Evolutionary conservation across 192 early-diverging fungal genomes (phyloP).

Genomic region (Helicostylum pulchrum): DNA sequence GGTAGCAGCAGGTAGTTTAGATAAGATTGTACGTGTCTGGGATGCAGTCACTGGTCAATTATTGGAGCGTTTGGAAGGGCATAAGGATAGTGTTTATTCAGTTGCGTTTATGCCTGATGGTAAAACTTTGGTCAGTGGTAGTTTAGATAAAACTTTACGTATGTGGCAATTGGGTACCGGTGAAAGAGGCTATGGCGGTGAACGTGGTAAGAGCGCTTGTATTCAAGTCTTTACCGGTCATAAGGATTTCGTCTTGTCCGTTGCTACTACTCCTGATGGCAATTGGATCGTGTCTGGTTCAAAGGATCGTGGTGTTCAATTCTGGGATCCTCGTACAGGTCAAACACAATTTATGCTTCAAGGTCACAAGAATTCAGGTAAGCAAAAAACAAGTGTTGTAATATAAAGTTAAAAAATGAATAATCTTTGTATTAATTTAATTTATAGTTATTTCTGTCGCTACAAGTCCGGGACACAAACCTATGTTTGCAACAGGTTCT

Average conservation of each 20-base stretch:
- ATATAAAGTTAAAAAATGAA: background rate
- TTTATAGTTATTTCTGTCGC: conserved; percentile 85
- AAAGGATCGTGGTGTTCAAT: conserved; percentile 91
- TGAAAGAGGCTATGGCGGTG: conserved; percentile 29
- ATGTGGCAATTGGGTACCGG: conserved; percentile 83
- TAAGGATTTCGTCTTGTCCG: conserved; percentile 95
- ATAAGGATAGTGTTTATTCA: conserved; percentile 95
- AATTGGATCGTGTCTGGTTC: conserved; percentile 91
- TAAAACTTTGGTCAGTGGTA: conserved; percentile 85
- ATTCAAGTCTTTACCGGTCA: conserved; percentile 53
- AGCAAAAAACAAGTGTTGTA: background rate
- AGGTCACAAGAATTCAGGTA: conserved; percentile 97
- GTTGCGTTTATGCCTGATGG: conserved; percentile 96
- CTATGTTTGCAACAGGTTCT: conserved; percentile 91
- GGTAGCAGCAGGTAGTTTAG: conserved; percentile 90
- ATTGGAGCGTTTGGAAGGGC: conserved; percentile 90
- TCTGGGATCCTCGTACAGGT: conserved; percentile 84
- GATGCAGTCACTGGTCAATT: conserved; percentile 77
- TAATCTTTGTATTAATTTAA: conserved; percentile 4
- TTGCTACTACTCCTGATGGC: conserved; percentile 80
- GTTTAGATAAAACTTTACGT: conserved; percentile 87
- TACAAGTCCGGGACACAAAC: conserved; percentile 68
- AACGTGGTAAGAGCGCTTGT: conserved; percentile 36
- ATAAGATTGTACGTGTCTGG: conserved; percentile 95
- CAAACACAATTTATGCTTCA: conserved; percentile 83